Evolutionary conservation across 805 yeast species (phyloP), one percentile per base, ranked within the genome.

Genomic region (Suhomyces canberraensis): DNA sequence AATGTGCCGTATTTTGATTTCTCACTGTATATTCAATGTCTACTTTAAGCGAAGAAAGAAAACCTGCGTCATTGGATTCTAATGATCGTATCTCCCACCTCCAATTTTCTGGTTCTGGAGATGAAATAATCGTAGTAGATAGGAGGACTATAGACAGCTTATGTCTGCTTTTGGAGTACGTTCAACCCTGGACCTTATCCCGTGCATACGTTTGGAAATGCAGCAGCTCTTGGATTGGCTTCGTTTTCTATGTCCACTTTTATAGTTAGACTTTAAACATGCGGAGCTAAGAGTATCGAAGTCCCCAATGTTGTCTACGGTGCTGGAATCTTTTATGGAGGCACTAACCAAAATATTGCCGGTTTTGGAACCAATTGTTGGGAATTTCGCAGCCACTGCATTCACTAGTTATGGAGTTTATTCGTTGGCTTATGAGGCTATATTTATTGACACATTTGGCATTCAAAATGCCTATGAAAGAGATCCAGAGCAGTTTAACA

Each of bases 111-210:
- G n/a, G n/a, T n/a, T n/a, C n/a, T n/a, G n/a, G n/a, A n/a, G n/a
- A n/a, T n/a, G n/a, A n/a, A n/a, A n/a, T n/a, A n/a, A n/a, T n/a
- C n/a, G n/a, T n/a, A n/a, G n/a, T n/a, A n/a, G n/a, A n/a, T n/a
- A n/a, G n/a, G n/a, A n/a, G n/a, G n/a, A n/a, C n/a, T n/a, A n/a
- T n/a, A n/a, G n/a, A n/a, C 89, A 82, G 39, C 71, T 82, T 44
- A 56, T 77, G 45, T 64, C 66, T 22, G 88, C 86, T 2, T 79
- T 81, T 51, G 85, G 83, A 11, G 84, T 50, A 65, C 66, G 7
- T 58, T 73, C 37, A 68, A 69, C 33, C 66, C 76, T 5, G 71
- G 78, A 35, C 61, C 68, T 15, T 58, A 65, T 38, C 70, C 80
- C 5, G 51, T 58, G 34, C 71, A 78, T 49, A 69, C 63, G 40